phyloP scores from a whole-genome alignment of 305 asterid species.

The Rubia tinctorum region DNA sequence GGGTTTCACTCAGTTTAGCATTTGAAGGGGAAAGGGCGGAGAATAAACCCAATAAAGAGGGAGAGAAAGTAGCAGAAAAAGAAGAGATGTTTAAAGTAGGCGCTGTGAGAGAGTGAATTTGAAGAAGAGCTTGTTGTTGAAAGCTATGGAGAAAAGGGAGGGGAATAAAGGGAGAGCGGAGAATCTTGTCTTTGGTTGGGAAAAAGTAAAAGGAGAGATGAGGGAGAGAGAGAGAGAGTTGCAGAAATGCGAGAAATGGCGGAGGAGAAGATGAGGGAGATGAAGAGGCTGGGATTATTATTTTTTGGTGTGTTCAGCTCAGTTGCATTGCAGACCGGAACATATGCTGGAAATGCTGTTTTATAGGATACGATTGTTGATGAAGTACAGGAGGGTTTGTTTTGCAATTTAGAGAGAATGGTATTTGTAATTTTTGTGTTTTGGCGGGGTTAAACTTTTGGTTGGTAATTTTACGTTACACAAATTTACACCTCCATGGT shows the following conservation, averaged over 20 bases:
- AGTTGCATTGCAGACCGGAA: slow-evolving; percentile 40
- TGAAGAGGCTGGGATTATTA: no score
- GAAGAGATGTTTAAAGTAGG: slow-evolving; percentile 23
- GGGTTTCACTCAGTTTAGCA: slow-evolving; percentile 49
- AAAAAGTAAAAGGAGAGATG: neutral
- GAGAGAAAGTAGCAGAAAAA: slow-evolving; percentile 23
- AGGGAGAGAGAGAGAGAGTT: neutral
- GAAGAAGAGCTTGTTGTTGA: neutral
- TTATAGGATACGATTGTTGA: slow-evolving; percentile 36
- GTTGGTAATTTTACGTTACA: neutral
- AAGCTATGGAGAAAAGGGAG: neutral
- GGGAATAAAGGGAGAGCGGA: neutral
- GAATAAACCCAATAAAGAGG: slow-evolving; percentile 8
- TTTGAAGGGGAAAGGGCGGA: slow-evolving; percentile 34
- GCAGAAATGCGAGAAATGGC: slow-evolving; percentile 6
- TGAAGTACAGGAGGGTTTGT: neutral
- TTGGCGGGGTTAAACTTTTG: neutral
- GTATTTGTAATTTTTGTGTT: neutral
- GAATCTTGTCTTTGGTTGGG: slow-evolving; percentile 5
- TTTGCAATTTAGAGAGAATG: neutral
- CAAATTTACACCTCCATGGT: no score
- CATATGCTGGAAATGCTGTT: slow-evolving; percentile 26
- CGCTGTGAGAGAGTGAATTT: neutral
- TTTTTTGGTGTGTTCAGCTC: slow-evolving; percentile 6
- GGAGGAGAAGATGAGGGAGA: neutral